phyloP scores from a whole-genome alignment of 2,329 filamentous ascomycete species.

The Hypocreales sp. region DNA sequence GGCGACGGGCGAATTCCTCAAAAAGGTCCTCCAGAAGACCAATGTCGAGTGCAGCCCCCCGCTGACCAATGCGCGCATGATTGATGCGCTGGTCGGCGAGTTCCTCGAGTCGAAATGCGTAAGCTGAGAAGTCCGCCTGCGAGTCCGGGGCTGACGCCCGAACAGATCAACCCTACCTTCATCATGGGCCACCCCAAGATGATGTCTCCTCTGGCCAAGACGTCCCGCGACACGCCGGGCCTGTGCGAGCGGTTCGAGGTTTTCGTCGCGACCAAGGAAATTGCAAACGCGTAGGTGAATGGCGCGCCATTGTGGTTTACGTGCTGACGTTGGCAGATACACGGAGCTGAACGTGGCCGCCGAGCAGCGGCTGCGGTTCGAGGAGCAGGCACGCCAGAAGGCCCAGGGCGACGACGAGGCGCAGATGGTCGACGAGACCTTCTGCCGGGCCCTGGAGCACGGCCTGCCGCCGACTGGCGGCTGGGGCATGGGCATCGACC shows the following conservation, averaged over 20 bases:
- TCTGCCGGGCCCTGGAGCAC: constrained; percentile 79
- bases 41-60: constrained; percentile 82
- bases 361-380: constrained; percentile 70
- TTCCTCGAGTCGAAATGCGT: constrained; percentile 84
- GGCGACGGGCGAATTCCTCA: constrained; percentile 81
- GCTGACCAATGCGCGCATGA: constrained; percentile 85
- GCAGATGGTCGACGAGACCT: constrained; percentile 90
- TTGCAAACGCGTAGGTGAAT: constrained; percentile 63
- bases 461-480: constrained; percentile 87
- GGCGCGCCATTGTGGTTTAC: too few relatives aligned
- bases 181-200: constrained; percentile 46
- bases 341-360: constrained; percentile 91
- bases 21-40: constrained; percentile 70
- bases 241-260: constrained; percentile 95
- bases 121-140: too few relatives aligned
- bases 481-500: constrained; percentile 93
- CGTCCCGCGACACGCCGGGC: constrained; percentile 66
- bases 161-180: constrained; percentile 56
- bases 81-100: constrained; percentile 87
- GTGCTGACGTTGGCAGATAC: constrained; percentile 29
- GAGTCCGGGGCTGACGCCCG: constrained; percentile 1
- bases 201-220: constrained; percentile 92
- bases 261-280: constrained; percentile 67
- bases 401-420: constrained; percentile 94
- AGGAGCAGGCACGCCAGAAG: constrained; percentile 94